Conservation (phyloP, 2,329 filamentous ascomycete genomes). For the Fusarium buharicum region DNA sequence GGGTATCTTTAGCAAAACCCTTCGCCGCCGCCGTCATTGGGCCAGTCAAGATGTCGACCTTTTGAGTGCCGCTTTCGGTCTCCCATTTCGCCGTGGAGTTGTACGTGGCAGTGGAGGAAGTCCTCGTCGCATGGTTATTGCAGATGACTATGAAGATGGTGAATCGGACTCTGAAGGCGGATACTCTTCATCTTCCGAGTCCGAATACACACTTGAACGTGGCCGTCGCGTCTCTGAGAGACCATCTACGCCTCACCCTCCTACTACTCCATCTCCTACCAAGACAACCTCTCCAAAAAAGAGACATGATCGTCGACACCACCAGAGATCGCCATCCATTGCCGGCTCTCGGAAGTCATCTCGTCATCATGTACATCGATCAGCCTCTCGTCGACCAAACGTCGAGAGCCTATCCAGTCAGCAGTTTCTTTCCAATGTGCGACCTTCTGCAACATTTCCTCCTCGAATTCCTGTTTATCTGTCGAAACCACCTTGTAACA, state of each 20-base stretch:
- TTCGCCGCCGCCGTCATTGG: constrained; percentile 26
- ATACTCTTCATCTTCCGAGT: constrained; percentile 14
- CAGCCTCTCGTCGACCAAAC: constrained; percentile 23
- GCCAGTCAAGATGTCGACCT: constrained; percentile 42
- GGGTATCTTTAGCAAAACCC: constrained; percentile 34
- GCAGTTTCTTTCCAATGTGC: constrained; percentile 34
- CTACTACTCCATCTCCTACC: neutral
- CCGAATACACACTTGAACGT: constrained; percentile 5
- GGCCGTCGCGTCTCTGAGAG: constrained; percentile 5
- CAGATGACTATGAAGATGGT: constrained; percentile 17
- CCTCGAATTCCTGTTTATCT: constrained; percentile 29
- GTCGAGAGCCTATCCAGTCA: constrained; percentile 7
- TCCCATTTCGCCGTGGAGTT: constrained; percentile 37
- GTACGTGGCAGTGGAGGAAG: constrained; percentile 12
- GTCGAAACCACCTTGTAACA: constrained; percentile 31
- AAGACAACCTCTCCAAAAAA: constrained; percentile 16
- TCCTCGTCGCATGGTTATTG: constrained; percentile 5
- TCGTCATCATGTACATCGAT: constrained; percentile 10
- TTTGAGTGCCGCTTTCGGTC: constrained; percentile 44
- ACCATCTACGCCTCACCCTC: constrained; percentile 5
- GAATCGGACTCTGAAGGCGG: constrained; percentile 14
- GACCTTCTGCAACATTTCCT: constrained; percentile 35
- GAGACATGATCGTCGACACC: constrained; percentile 2
- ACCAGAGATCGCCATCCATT: constrained; percentile 8
- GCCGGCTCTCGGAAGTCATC: constrained; percentile 15